Evolutionary conservation across 768 basidiomycete genomes (phyloP).

Genomic region (Amanita pseudoporphyria): DNA sequence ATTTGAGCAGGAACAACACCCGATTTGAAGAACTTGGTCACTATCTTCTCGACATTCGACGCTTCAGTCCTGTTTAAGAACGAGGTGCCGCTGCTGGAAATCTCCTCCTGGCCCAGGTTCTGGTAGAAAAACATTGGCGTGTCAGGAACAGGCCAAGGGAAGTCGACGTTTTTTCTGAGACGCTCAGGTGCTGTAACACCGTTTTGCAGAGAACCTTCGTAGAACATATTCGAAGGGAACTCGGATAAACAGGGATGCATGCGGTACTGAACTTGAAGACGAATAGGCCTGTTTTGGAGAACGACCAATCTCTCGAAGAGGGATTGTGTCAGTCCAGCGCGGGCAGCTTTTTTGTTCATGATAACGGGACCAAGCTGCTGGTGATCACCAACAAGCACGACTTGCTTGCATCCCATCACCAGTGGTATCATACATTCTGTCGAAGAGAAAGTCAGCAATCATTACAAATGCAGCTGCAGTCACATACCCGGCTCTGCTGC

Average conservation of each 20-base stretch:
- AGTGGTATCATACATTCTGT: conserved; percentile 99
- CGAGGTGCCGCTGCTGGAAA: conserved; percentile 95
- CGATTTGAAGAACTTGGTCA: conserved; percentile 99
- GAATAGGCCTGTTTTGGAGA: conserved; percentile 92
- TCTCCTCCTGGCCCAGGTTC: conserved; percentile 97
- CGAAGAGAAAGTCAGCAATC: conserved; percentile 10
- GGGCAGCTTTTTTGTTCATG: conserved; percentile 99
- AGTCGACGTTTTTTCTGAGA: conserved; percentile 95
- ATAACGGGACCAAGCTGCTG: conserved; percentile 98
- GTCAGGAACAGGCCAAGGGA: conserved; percentile 96
- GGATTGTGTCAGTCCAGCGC: conserved; percentile 97
- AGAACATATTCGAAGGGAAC: conserved; percentile 99
- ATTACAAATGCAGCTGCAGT: conserved; percentile 4
- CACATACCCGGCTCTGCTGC: conserved; percentile 87
- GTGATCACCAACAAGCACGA: conserved; percentile 95
- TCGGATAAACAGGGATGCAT: conserved; percentile 99
- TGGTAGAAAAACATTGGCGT: conserved; percentile 99
- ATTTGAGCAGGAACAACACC: conserved; percentile 94
- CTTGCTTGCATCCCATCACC: conserved; percentile 96
- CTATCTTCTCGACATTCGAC: conserved; percentile 99
- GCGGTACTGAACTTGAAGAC: conserved; percentile 98
- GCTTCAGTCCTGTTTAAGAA: conserved; percentile 99
- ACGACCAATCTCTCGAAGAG: conserved; percentile 96
- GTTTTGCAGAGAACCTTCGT: conserved; percentile 97
- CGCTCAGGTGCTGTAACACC: conserved; percentile 98